A percentile compares a stretch with the other conserved stretches of the same genome.
phyloP scores from a whole-genome alignment of 164 flowering plant genomes.

The Piper betle region DNA sequence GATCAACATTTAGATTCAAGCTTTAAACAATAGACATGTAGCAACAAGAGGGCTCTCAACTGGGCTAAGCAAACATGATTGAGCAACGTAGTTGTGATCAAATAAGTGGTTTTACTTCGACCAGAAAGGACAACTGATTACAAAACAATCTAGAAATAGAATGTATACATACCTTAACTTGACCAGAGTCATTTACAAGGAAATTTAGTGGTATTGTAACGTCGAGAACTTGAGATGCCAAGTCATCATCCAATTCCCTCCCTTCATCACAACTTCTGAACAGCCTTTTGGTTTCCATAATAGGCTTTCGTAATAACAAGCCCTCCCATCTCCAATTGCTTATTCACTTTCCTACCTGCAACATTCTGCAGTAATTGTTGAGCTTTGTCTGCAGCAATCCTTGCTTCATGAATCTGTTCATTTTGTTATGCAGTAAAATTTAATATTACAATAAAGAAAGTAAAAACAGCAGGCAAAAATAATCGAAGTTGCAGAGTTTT shows the following conservation, averaged over 20 bases:
- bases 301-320: constrained; percentile 58
- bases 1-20: too few relatives aligned
- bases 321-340: constrained; percentile 60
- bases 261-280: constrained; percentile 24
- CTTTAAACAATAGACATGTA: too few relatives aligned
- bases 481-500: neutral
- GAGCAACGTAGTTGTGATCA: neutral
- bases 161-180: constrained; percentile 53
- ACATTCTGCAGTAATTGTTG: constrained; percentile 71
- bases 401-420: constrained; percentile 64
- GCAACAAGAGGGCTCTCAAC: neutral
- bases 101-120: neutral
- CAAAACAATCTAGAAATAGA: neutral
- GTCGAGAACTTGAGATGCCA: constrained; percentile 50
- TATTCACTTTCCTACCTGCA: constrained; percentile 65
- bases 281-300: constrained; percentile 55
- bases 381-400: constrained; percentile 70
- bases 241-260: constrained; percentile 25
- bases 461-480: neutral
- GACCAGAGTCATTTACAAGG: constrained; percentile 73
- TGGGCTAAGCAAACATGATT: neutral
- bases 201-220: constrained; percentile 85
- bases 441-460: neutral
- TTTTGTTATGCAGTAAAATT: neutral
- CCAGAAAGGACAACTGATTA: neutral